phyloP scores from a whole-genome alignment of 1,139 yeast species.

The Taiozyma sp. region DNA sequence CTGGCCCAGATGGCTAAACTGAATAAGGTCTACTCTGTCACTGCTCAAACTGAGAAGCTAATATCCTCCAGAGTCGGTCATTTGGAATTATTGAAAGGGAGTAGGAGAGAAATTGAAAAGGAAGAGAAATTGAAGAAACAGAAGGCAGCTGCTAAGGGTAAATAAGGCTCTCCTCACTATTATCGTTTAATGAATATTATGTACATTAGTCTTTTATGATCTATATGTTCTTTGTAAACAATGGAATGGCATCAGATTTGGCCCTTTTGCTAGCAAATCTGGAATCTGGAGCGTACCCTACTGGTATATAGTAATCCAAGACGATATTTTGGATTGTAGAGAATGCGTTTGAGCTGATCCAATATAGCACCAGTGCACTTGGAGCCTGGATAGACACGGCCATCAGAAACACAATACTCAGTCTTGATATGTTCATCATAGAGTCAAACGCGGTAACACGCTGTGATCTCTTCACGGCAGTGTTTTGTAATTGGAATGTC shows the following conservation, averaged over 20 bases:
- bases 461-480: slow-evolving; percentile 17
- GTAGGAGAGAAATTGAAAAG: slow-evolving; percentile 79
- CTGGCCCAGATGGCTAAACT: slow-evolving; percentile 52
- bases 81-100: slow-evolving; percentile 84
- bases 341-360: slow-evolving; percentile 80
- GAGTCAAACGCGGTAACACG: slow-evolving; percentile 62
- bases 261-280: slow-evolving; percentile 9
- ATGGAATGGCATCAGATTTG: slow-evolving; percentile 10
- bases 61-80: slow-evolving; percentile 94
- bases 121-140: slow-evolving; percentile 30
- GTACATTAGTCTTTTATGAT: background rate
- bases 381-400: slow-evolving; percentile 87
- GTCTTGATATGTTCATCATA: slow-evolving; percentile 59
- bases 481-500: slow-evolving; percentile 38
- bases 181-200: background rate
- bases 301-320: slow-evolving; percentile 48
- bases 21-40: slow-evolving; percentile 59
- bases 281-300: slow-evolving; percentile 10
- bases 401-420: slow-evolving; percentile 77
- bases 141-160: slow-evolving; percentile 23
- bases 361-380: slow-evolving; percentile 69
- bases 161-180: background rate
- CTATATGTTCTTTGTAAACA: slow-evolving; percentile 12
- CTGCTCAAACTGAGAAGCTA: slow-evolving; percentile 74
- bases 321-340: slow-evolving; percentile 72